These are phyloP conservation scores for Ophiostoma triangulosporum DNA, from an alignment of 2,329 filamentous ascomycete genomes.

Conservation along the genomic window DNA sequence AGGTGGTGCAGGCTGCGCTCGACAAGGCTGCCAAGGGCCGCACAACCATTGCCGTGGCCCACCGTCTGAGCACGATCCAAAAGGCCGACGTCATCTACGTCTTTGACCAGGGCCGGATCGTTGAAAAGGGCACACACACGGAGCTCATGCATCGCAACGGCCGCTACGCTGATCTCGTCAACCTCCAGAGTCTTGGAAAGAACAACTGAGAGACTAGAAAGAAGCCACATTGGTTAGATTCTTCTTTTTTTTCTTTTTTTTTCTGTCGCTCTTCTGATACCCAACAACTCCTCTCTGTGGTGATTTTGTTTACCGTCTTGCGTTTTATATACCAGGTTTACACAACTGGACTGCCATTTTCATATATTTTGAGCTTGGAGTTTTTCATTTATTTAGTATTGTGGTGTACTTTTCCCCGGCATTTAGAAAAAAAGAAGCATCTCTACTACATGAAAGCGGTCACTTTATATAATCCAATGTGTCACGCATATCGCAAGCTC, in stretches of 20 bases:
- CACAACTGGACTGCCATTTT: not conserved
- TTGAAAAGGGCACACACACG: conserved; percentile 69
- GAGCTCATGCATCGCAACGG: conserved; percentile 59
- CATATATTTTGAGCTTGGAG: not conserved
- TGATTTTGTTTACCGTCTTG: not conserved
- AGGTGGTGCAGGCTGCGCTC: conserved; percentile 67
- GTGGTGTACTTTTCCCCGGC: not conserved
- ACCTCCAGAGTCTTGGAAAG: conserved; percentile 64
- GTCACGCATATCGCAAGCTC: too few relatives aligned
- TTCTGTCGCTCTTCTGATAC: not conserved
- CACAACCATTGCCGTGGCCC: conserved; percentile 88
- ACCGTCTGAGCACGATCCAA: conserved; percentile 83
- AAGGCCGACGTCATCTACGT: conserved; percentile 93
- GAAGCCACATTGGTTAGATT: too few relatives aligned
- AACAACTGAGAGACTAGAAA: conserved; percentile 15
- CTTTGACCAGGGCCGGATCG: conserved; percentile 79
- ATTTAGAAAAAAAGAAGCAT: not conserved
- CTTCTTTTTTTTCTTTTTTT: not conserved
- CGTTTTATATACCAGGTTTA: not conserved
- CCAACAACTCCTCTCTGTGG: not conserved
- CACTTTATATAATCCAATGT: too few relatives aligned
- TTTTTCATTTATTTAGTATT: not conserved
- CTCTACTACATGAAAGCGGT: too few relatives aligned
- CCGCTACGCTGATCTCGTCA: conserved; percentile 66
- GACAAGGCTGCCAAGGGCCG: conserved; percentile 72